Evolutionary conservation across 2,329 filamentous ascomycete genomes (phyloP), one percentile per base, ranked within the genome.

Genomic region (Laburnicola sp.): DNA sequence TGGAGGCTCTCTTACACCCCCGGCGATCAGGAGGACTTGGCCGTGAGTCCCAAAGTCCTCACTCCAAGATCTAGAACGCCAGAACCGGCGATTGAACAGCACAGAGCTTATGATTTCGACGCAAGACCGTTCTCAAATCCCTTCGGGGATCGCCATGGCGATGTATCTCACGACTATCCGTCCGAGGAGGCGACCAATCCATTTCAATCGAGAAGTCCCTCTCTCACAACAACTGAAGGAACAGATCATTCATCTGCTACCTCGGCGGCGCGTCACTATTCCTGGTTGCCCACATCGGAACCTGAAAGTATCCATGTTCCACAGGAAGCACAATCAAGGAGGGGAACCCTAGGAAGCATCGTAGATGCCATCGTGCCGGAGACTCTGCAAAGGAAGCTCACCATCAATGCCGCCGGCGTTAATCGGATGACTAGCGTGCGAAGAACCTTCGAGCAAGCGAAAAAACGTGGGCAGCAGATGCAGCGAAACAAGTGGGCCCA

Each of bases 401-500:
- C 59, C 8, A 44, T 26, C 5, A 60, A 60, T 28, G 48, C 44
- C 7, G 16, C 16, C 16, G 16, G 16, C 11, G 21, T 56, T 4
- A 39, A 51, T 22, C 48, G 58, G 11, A 53, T 43, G 26, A 59
- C 51, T 21, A 60, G 56, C 22, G 42, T 65, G 25, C 57, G 55
- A 40, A 51, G 55, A 34, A 62, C 57, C 3, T 64, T 63, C 37
- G 58, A 66, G 38, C 59, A 64, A 25, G 63, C 63, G 21, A 66
- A 66, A 45, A 37, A 55, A 43, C 57, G 61, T 34, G 57, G 62
- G 9, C 32, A 28, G 21, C 36, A 65, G 26, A 40, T 65, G 4
- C 62, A 72, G 45, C 59, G 73, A 21, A 65, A 65, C 37, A 62
- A 67, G 37, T 73, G 67, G 65, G 67, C 67, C 22, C 72, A 73